phyloP scores from a whole-genome alignment of 2,329 filamentous ascomycete genomes.

The Ceratocystis variospora region DNA sequence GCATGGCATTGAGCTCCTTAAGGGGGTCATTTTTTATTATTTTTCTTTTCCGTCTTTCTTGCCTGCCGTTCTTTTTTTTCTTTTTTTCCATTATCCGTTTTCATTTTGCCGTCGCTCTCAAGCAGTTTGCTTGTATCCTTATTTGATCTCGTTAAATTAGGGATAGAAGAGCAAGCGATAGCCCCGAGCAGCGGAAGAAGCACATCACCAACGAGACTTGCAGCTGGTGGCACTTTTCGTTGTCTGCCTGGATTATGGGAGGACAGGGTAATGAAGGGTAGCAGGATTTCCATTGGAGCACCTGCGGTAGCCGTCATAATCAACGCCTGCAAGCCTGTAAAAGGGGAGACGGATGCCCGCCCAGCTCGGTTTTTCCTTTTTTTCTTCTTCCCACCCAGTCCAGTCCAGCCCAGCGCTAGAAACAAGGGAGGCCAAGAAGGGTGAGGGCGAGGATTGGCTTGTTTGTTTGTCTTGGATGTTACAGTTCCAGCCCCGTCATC shows the following conservation, averaged over 20 bases:
- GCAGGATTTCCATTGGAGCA: neutral
- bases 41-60: neutral
- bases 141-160: neutral
- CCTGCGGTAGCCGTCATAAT: neutral
- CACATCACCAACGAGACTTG: neutral
- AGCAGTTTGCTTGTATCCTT: neutral
- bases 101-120: no score
- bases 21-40: neutral
- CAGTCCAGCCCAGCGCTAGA: neutral
- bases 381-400: no score
- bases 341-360: neutral
- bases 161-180: neutral
- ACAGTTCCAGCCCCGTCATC: neutral
- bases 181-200: neutral
- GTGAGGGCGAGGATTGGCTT: no score
- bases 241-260: no score
- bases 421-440: neutral
- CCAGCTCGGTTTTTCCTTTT: neutral
- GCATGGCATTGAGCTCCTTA: neutral
- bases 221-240: neutral
- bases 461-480: conserved; percentile 1
- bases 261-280: no score
- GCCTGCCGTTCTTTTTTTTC: no score
- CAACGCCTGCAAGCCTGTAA: neutral
- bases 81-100: no score